These are phyloP conservation scores for Sorghum bicolor DNA, from an alignment of 176 grass and related monocot genomes.

Conservation along the genomic window Sorghum_bicolor_NCBIv3 NC_012870.2:53806001-53806500, in stretches of 20 bases:
- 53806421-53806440: background rate
- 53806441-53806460: slow-evolving; percentile 20
- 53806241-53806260: background rate
- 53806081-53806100: slow-evolving; percentile 58
- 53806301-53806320: slow-evolving; percentile 20
- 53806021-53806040: slow-evolving; percentile 80
- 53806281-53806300: background rate
- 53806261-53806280: background rate
- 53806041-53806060: slow-evolving; percentile 76
- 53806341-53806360: slow-evolving; percentile 27
- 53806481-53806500: slow-evolving; percentile 43
- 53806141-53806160: background rate
- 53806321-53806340: slow-evolving; percentile 40
- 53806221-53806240: background rate
- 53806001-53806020: slow-evolving; percentile 78
- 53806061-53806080: slow-evolving; percentile 64
- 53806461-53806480: slow-evolving; percentile 57
- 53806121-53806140: background rate
- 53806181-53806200: background rate
- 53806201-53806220: background rate
- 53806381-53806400: slow-evolving; percentile 23
- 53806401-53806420: slow-evolving; percentile 20
- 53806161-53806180: background rate
- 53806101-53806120: background rate
- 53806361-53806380: slow-evolving; percentile 24